Evolutionary conservation across 192 early-diverging fungal species (phyloP).

Genomic region (Kickxella alabastrina): DNA sequence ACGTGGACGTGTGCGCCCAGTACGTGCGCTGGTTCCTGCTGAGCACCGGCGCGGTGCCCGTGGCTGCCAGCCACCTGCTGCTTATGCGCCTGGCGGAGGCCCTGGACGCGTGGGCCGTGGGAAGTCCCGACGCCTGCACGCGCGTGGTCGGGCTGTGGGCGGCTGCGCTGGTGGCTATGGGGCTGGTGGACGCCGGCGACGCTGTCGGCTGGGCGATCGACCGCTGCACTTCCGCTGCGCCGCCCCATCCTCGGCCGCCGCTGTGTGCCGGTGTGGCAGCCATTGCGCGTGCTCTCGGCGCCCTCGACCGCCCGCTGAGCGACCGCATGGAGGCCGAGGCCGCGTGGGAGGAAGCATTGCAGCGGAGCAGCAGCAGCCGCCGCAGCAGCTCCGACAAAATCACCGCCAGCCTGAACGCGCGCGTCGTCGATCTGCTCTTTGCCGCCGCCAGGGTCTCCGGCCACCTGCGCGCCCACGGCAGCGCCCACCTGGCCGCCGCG

Average conservation of each 20-base stretch:
- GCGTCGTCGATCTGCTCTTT: conserved; percentile 44
- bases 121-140: neutral
- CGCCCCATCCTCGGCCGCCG: conserved; percentile 9
- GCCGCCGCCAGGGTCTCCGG: conserved; percentile 26
- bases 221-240: conserved; percentile 4
- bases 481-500: conserved; percentile 9
- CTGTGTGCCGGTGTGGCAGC: conserved; percentile 25
- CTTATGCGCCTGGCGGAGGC: conserved; percentile 8
- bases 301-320: conserved; percentile 14
- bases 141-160: conserved; percentile 20
- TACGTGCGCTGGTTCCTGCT: conserved; percentile 25
- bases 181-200: conserved; percentile 28
- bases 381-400: too few species aligned
- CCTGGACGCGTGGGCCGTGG: conserved; percentile 10
- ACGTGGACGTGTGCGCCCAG: conserved; percentile 27
- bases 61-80: conserved; percentile 1
- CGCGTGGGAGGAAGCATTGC: conserved; percentile 24
- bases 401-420: too few species aligned
- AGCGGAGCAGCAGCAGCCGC: conserved; percentile 5
- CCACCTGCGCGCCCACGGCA: conserved; percentile 12
- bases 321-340: conserved; percentile 17
- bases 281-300: conserved; percentile 21
- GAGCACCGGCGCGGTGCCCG: conserved; percentile 18
- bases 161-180: conserved; percentile 14
- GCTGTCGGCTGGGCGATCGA: conserved; percentile 36